Evolutionary conservation across 306 rosid genomes (phyloP).

Genomic region (Prunus salicina): DNA sequence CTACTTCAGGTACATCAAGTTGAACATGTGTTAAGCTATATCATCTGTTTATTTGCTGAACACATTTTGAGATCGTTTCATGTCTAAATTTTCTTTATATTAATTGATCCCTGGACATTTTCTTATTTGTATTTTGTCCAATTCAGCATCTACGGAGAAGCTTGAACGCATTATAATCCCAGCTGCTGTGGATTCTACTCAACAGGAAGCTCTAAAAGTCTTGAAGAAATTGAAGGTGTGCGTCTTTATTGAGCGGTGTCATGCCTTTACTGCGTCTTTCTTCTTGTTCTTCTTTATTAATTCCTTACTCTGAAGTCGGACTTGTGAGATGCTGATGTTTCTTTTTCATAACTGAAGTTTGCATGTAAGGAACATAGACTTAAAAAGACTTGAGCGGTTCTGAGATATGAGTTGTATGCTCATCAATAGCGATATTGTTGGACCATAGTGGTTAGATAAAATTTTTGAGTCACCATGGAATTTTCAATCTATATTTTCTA

Average conservation of each 20-base stretch:
- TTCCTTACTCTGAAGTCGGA: not conserved
- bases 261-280: not conserved
- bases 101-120: not conserved
- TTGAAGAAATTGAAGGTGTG: slow-evolving; percentile 78
- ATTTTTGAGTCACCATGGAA: too few species aligned
- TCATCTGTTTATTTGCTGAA: not conserved
- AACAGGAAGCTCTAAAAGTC: slow-evolving; percentile 70
- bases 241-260: slow-evolving; percentile 9
- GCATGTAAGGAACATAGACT: not conserved
- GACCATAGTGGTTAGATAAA: not conserved
- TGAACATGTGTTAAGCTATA: not conserved
- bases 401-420: not conserved
- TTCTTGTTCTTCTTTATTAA: not conserved
- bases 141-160: slow-evolving; percentile 43
- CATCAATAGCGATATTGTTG: not conserved
- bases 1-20: slow-evolving; percentile 36
- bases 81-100: not conserved
- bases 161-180: slow-evolving; percentile 53
- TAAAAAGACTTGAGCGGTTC: not conserved
- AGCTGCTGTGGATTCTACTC: slow-evolving; percentile 70
- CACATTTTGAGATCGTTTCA: not conserved
- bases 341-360: not conserved
- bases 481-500: not conserved
- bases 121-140: slow-evolving; percentile 3
- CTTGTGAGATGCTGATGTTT: not conserved